Percentiles rank a stretch among this genome's conserved stretches.
These are phyloP conservation scores for Terana coerulea DNA, from an alignment of 768 basidiomycete species.

Conservation along the genomic window DNA sequence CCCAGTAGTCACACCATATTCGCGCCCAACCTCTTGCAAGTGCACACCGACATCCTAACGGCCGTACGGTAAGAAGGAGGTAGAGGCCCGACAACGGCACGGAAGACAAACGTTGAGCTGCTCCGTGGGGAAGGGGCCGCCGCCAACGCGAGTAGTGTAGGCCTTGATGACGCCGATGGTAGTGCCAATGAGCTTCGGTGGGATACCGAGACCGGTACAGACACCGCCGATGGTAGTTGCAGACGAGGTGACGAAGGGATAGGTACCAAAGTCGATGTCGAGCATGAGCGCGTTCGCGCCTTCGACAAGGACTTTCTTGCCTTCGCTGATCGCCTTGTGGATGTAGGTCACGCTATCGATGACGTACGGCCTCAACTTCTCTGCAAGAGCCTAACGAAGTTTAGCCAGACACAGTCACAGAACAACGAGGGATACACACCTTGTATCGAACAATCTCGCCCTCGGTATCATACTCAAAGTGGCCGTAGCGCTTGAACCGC, in stretches of 20 bases:
- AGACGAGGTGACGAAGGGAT: conserved; percentile 96
- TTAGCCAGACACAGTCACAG: not conserved
- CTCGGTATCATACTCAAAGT: conserved; percentile 98
- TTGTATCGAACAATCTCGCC: conserved; percentile 92
- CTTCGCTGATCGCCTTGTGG: conserved; percentile 69
- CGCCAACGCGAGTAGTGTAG: conserved; percentile 98
- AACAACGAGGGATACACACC: conserved; percentile 35
- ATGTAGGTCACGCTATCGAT: conserved; percentile 85
- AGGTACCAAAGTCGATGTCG: conserved; percentile 96
- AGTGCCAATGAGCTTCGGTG: conserved; percentile 82
- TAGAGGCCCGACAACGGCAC: not conserved
- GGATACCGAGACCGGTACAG: conserved; percentile 96
- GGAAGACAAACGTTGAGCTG: conserved; percentile 69
- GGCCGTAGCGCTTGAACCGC: conserved; percentile 94
- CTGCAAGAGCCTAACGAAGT: conserved; percentile 68
- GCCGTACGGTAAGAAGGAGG: conserved; percentile 5
- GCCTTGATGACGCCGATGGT: conserved; percentile 95
- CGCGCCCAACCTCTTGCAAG: conserved; percentile 89
- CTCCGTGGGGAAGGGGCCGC: conserved; percentile 97
- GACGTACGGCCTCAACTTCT: conserved; percentile 82
- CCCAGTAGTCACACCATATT: conserved; percentile 92
- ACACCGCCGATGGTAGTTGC: conserved; percentile 93
- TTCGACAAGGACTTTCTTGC: conserved; percentile 87
- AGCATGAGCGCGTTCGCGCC: conserved; percentile 99
- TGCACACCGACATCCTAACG: conserved; percentile 74